These are phyloP conservation scores for Fraxinus paxiana DNA, from an alignment of 305 asterid species.

Conservation along the genomic window DNA sequence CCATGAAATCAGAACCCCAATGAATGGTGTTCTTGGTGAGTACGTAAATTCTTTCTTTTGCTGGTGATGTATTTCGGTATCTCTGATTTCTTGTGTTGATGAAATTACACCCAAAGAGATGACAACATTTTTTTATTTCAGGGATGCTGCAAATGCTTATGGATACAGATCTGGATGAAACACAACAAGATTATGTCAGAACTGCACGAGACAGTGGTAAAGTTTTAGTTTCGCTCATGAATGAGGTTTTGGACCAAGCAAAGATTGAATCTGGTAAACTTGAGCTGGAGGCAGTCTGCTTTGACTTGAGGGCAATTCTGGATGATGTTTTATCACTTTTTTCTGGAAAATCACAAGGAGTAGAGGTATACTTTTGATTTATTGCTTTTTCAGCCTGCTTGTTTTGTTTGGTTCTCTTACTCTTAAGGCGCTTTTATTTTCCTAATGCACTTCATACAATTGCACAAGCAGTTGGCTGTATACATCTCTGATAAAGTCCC, in stretches of 20 bases:
- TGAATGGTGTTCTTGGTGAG: conserved; percentile 95
- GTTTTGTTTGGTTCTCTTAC: background rate
- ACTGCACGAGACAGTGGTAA: conserved; percentile 98
- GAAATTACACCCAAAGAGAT: background rate
- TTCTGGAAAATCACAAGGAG: conserved; percentile 84
- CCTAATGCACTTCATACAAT: conserved; percentile 8
- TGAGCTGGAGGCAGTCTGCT: conserved; percentile 91
- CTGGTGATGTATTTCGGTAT: conserved; percentile 1
- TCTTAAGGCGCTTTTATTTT: conserved; percentile 6
- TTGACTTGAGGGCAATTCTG: conserved; percentile 72
- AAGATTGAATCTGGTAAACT: conserved; percentile 97
- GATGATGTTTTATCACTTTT: conserved; percentile 87
- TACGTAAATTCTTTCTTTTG: conserved; percentile 21
- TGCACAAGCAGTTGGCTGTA: conserved; percentile 75
- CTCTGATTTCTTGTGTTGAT: background rate
- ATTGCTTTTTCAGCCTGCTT: background rate
- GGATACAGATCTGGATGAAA: conserved; percentile 90
- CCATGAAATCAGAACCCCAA: conserved; percentile 95
- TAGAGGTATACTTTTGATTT: conserved; percentile 57
- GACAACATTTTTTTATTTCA: conserved; percentile 17
- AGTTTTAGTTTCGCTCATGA: conserved; percentile 91
- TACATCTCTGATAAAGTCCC: conserved; percentile 83
- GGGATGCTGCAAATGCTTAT: conserved; percentile 98
- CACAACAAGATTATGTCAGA: conserved; percentile 92
- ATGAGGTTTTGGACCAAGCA: conserved; percentile 92